These are phyloP conservation scores for Rhodotorula sp. DNA, from an alignment of 1,284 basidiomycete genomes.

Conservation along the genomic window DNA sequence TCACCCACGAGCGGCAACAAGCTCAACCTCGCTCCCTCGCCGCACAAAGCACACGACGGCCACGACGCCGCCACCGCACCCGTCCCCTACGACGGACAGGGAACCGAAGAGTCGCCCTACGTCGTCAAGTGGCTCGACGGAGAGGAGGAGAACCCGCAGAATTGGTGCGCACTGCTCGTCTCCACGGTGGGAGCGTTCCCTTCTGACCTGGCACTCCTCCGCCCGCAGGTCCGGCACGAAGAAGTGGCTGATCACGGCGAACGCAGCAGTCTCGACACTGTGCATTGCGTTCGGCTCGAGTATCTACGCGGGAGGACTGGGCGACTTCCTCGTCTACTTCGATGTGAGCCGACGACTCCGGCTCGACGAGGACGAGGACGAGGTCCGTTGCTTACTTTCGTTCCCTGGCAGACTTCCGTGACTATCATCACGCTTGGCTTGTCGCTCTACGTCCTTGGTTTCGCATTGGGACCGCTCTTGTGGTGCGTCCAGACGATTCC, in stretches of 20 bases:
- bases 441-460: slow-evolving; percentile 51
- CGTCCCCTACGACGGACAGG: slow-evolving; percentile 26
- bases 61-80: not conserved
- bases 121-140: slow-evolving; percentile 33
- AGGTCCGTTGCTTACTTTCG: slow-evolving; percentile 13
- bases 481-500: not conserved
- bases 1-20: not conserved
- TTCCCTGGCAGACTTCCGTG: slow-evolving; percentile 56
- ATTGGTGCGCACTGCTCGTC: slow-evolving; percentile 5
- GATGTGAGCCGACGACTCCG: slow-evolving; percentile 42
- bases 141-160: slow-evolving; percentile 32
- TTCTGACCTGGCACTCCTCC: too few species aligned
- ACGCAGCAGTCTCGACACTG: slow-evolving; percentile 22
- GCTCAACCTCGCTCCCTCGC: not conserved
- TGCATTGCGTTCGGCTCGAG: slow-evolving; percentile 54
- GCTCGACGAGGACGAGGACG: too few species aligned
- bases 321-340: slow-evolving; percentile 55
- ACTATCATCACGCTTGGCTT: slow-evolving; percentile 41
- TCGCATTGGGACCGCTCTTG: slow-evolving; percentile 11
- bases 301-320: slow-evolving; percentile 50
- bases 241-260: slow-evolving; percentile 31
- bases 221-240: not conserved
- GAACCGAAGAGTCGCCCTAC: slow-evolving; percentile 29
- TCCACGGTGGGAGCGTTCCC: not conserved
- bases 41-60: slow-evolving; percentile 5